phyloP scores from a whole-genome alignment of 371 early-diverging fungal species.

The Zychaea mexicana region DNA sequence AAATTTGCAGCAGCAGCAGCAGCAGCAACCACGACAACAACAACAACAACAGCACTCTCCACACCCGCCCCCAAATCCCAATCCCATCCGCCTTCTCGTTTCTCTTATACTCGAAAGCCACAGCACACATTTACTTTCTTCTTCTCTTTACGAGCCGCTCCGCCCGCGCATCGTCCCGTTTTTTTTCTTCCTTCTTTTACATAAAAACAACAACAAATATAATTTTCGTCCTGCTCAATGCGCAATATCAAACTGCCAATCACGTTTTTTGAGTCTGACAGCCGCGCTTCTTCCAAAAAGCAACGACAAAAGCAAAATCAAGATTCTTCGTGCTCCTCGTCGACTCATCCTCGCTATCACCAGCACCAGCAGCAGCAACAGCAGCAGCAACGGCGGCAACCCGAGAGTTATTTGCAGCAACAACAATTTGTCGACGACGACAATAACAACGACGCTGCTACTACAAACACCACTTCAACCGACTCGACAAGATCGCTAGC shows the following conservation, averaged over 20 bases:
- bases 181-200: background rate
- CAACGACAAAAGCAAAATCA: no score
- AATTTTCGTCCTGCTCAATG: background rate
- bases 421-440: no score
- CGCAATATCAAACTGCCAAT: background rate
- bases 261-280: background rate
- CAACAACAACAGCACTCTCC: background rate
- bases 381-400: slow-evolving; percentile 13
- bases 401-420: no score
- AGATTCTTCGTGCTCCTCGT: no score
- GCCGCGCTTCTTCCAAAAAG: background rate
- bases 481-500: slow-evolving; percentile 1
- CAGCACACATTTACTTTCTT: background rate
- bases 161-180: no score
- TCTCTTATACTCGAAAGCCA: background rate
- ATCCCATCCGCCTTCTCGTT: background rate
- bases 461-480: background rate
- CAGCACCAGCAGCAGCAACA: background rate
- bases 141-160: no score
- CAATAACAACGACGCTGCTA: background rate
- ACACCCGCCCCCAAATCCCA: background rate
- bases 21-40: background rate
- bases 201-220: background rate
- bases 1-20: background rate
- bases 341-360: background rate